These are phyloP conservation scores for Aspergillus heteromorphus DNA, from an alignment of 495 filamentous ascomycete genomes.

Conservation along the genomic window DNA sequence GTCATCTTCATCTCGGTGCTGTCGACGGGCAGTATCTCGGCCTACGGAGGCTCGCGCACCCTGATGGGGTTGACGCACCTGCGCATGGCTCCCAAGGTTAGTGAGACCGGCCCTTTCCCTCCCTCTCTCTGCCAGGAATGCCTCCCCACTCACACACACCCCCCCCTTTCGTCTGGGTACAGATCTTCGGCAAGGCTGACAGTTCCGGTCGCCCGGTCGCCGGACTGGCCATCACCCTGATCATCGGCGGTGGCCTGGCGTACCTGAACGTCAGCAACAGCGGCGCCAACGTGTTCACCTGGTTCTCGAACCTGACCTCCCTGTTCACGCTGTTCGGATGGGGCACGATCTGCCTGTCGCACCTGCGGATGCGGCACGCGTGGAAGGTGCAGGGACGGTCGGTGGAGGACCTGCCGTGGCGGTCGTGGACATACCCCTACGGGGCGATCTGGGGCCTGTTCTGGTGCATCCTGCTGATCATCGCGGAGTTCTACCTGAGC, in stretches of 20 bases:
- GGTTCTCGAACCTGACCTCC: slow-evolving; percentile 53
- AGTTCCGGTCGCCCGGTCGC: slow-evolving; percentile 44
- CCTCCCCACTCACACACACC: neutral
- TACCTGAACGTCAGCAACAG: slow-evolving; percentile 47
- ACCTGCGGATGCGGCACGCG: slow-evolving; percentile 55
- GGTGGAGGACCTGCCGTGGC: slow-evolving; percentile 67
- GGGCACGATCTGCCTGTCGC: slow-evolving; percentile 50
- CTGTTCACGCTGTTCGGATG: slow-evolving; percentile 53
- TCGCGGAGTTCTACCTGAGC: slow-evolving; percentile 24
- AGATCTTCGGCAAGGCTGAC: slow-evolving; percentile 46
- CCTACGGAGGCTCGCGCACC: slow-evolving; percentile 55
- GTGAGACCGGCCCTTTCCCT: neutral
- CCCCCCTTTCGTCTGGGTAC: neutral
- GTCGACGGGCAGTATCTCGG: slow-evolving; percentile 51
- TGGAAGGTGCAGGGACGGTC: slow-evolving; percentile 58
- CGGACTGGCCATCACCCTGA: slow-evolving; percentile 37
- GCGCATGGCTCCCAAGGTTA: slow-evolving; percentile 46
- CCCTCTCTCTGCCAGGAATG: too few species aligned
- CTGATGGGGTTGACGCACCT: slow-evolving; percentile 51
- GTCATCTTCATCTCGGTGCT: slow-evolving; percentile 40
- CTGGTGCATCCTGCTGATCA: slow-evolving; percentile 23
- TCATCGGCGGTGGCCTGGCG: slow-evolving; percentile 39
- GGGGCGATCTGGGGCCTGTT: slow-evolving; percentile 19
- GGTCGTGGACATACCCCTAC: slow-evolving; percentile 29
- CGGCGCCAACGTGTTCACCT: slow-evolving; percentile 49